Conservation (phyloP, 2,329 filamentous ascomycete genomes). For the Dactylellina parvicollis region DNA sequence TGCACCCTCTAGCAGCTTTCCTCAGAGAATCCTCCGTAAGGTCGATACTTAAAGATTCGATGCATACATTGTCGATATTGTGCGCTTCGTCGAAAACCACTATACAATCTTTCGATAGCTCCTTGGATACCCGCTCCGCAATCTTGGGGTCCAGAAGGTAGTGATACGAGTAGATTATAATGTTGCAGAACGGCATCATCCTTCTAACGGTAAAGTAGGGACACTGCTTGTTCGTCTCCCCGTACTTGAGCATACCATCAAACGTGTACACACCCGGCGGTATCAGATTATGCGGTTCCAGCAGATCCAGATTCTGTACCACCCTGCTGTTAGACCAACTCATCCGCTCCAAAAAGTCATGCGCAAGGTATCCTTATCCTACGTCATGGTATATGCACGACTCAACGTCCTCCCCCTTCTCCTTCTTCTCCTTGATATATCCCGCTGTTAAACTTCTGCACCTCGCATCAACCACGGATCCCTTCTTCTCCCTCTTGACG, state of each 20-base stretch:
- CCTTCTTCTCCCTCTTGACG: slow-evolving; percentile 95
- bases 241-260: slow-evolving; percentile 86
- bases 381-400: slow-evolving; percentile 95
- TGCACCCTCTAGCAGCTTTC: slow-evolving; percentile 88
- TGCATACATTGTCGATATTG: slow-evolving; percentile 99
- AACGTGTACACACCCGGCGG: slow-evolving; percentile 96
- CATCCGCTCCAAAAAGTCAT: slow-evolving; percentile 56
- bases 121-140: slow-evolving; percentile 90
- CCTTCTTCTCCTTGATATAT: slow-evolving; percentile 97
- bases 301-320: slow-evolving; percentile 82
- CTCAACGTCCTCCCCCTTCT: slow-evolving; percentile 91
- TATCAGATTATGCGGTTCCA: slow-evolving; percentile 93
- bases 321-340: neutral
- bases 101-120: slow-evolving; percentile 97
- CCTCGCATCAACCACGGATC: slow-evolving; percentile 89
- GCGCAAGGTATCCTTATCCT: slow-evolving; percentile 60
- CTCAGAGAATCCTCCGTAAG: slow-evolving; percentile 93
- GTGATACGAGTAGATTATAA: slow-evolving; percentile 99
- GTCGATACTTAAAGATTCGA: slow-evolving; percentile 95
- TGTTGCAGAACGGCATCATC: slow-evolving; percentile 99
- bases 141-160: slow-evolving; percentile 98
- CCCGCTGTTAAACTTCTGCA: slow-evolving; percentile 95
- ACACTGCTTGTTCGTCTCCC: slow-evolving; percentile 95
- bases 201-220: slow-evolving; percentile 95
- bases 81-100: slow-evolving; percentile 99